These are phyloP conservation scores for Ophiocordyceps camponoti-rufipedis DNA, from an alignment of 2,329 filamentous ascomycete genomes.

Conservation along the genomic window DNA sequence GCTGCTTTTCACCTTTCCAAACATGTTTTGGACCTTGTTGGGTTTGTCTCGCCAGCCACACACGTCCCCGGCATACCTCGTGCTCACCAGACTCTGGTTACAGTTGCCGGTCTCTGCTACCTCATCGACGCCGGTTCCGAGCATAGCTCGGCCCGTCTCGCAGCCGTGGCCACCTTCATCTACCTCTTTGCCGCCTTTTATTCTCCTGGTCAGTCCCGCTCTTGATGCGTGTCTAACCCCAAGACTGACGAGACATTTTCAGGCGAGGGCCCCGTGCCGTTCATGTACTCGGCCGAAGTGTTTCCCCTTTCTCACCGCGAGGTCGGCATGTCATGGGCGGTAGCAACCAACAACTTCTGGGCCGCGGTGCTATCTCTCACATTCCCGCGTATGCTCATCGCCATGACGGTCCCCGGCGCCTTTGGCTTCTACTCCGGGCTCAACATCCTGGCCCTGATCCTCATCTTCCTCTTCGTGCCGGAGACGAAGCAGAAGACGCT, in stretches of 20 bases:
- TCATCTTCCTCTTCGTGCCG: slow-evolving; percentile 30
- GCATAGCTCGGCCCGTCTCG: slow-evolving; percentile 8
- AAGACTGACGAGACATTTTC: no score
- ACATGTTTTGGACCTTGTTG: slow-evolving; percentile 13
- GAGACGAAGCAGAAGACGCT: slow-evolving; percentile 32
- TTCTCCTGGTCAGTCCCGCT: slow-evolving; percentile 7
- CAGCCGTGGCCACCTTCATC: slow-evolving; percentile 15
- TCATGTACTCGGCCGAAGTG: slow-evolving; percentile 19
- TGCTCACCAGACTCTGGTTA: neutral
- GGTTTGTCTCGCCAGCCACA: slow-evolving; percentile 1
- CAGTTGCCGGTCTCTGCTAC: slow-evolving; percentile 11
- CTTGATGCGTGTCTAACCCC: neutral
- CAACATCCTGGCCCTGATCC: slow-evolving; percentile 23
- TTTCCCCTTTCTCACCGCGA: slow-evolving; percentile 19
- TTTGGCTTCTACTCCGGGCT: slow-evolving; percentile 27
- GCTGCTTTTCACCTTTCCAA: slow-evolving; percentile 14
- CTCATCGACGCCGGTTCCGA: slow-evolving; percentile 6
- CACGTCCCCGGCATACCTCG: no score
- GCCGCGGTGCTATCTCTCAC: slow-evolving; percentile 8
- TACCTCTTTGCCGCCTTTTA: slow-evolving; percentile 19
- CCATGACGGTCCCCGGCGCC: slow-evolving; percentile 14
- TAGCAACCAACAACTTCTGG: slow-evolving; percentile 16
- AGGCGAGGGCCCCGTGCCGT: slow-evolving; percentile 18
- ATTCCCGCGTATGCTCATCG: slow-evolving; percentile 13
- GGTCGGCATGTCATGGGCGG: slow-evolving; percentile 20